These are phyloP conservation scores for Boletus vinaceobasis DNA, from an alignment of 768 basidiomycete species.

Conservation along the genomic window DNA sequence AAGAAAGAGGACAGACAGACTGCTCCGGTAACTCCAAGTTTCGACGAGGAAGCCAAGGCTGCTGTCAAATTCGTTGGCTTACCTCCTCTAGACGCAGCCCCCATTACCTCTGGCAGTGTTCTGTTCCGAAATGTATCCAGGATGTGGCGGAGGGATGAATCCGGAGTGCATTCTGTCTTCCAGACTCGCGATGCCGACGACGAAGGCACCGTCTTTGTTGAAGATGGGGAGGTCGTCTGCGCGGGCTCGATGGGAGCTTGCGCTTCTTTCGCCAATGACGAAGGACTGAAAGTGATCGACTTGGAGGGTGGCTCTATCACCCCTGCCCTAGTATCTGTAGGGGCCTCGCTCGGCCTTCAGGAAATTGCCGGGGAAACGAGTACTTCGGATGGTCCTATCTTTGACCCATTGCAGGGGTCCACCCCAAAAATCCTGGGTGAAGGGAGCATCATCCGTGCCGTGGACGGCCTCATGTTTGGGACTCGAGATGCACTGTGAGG, in stretches of 20 bases:
- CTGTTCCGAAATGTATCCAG: constrained; percentile 54
- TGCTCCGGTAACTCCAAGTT: constrained; percentile 53
- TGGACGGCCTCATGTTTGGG: constrained; percentile 58
- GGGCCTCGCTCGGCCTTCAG: constrained; percentile 59
- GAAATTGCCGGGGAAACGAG: constrained; percentile 65
- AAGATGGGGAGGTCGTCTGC: constrained; percentile 54
- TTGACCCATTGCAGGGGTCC: constrained; percentile 41
- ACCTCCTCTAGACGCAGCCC: constrained; percentile 54
- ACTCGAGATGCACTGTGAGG: constrained; percentile 49
- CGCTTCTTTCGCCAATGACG: constrained; percentile 9
- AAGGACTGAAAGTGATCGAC: constrained; percentile 33
- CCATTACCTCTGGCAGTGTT: constrained; percentile 34
- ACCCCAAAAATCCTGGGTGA: constrained; percentile 35
- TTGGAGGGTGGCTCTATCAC: constrained; percentile 61
- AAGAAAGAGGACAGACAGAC: constrained; percentile 52
- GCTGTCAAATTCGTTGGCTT: constrained; percentile 63
- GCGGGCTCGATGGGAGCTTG: constrained; percentile 24
- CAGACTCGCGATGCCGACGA: constrained; percentile 5
- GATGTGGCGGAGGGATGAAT: constrained; percentile 26
- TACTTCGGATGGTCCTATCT: constrained; percentile 63
- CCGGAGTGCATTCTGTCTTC: constrained; percentile 21
- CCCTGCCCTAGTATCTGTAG: constrained; percentile 64
- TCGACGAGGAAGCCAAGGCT: constrained; percentile 54
- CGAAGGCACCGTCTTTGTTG: constrained; percentile 43
- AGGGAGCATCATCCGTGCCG: constrained; percentile 51